Base-by-base conservation (phyloP, 306 rosid genomes). In the Fragaria ananassa region DNA sequence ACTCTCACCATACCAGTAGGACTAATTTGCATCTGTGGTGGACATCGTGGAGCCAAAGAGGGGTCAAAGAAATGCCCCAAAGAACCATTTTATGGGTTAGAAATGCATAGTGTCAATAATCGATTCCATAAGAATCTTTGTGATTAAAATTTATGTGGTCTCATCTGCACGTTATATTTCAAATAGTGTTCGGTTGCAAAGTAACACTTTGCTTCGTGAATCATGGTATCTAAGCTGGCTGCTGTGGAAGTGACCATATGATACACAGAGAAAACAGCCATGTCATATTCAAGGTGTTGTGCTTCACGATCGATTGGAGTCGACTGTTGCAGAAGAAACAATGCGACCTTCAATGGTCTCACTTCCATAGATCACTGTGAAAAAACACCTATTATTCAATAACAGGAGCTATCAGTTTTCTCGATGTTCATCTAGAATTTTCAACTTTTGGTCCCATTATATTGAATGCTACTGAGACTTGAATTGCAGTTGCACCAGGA, bases 401-500 rank as follows among this genome's bases (percentile, higher is more conserved):
- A 11, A 5, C 27, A 31, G 41, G 54, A 19, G 18, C 54, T 12
- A 13, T 8, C 41, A 62, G 15, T 44, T 63, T 21, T 21, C 51
- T 71, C 57, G 46, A 2, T 39, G 51, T 35, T 62, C 72, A 29
- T 61, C 81, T 71, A 65, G 53, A 63, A 58, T 54, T 39, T 49
- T 67, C 70, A 31, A 58, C n/a, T 27, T 47, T 45, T 50, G 71
- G 58, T 21, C 15, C 71, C 35, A 80, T 60, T 1, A 45, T 49
- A 42, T 66, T 31, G 46, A 74, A 31, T 56, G 69, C 63, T 45
- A 12, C 9, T 18, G 31, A 46, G 60, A 17, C 41, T 37, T 37
- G 41, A 44, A 54, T 37, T 39, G 37, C 47, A 34, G 5, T 25
- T 73, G 25, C 56, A 25, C 68, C 53, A n/a, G 65, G 53, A 53